Evolutionary conservation across 352 stramenopile species (phyloP), one percentile per base, ranked within the genome.

Genomic region (Globisporangium polare): DNA sequence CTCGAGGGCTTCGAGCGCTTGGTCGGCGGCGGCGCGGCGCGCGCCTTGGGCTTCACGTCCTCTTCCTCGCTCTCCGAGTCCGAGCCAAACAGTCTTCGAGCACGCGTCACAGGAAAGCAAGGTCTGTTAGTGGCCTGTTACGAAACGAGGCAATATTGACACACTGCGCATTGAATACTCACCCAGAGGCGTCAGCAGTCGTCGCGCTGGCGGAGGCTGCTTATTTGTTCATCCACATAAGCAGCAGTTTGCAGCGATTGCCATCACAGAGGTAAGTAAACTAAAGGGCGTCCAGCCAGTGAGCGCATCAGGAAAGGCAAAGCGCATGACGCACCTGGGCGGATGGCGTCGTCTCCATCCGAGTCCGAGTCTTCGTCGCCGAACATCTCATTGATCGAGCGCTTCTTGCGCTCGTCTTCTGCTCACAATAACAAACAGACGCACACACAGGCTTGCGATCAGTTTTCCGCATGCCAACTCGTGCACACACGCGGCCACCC

Each of bases 301-400:
- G n/a, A 15, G 46, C 18, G 26, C 24, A 29, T 33, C 22, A 56
- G 20, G 10, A 7, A 24, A 9, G 53, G 10, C 20, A 24, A 60
- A 46, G 61, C 24, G 60, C 0, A 2, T 22, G 24, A 45, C 54
- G 65, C 63, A 90, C 80, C 69, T 26, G 65, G 73, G 50, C 77
- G 73, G 27, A 92, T 77, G 24, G 81, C 60, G 20, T 87, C 69
- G 55, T 74, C 77, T 45, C 80, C 77, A 52, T 84, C 80, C 39
- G 82, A 83, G 65, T 92, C 83, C 69, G 80, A 90, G 66, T 89
- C 80, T 60, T 93, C 83, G 53, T 91, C 85, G 39, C 85, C 85
- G 65, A 94, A 94, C 85, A 94, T 94, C 63, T 94, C 85, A 62
- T 91, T 92, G 67, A 94, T 91, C 60, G 78, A 89, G 69, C 78